Conservation (phyloP, 2,329 filamentous ascomycete species). For the Reticulascus tulasneorum region DNA sequence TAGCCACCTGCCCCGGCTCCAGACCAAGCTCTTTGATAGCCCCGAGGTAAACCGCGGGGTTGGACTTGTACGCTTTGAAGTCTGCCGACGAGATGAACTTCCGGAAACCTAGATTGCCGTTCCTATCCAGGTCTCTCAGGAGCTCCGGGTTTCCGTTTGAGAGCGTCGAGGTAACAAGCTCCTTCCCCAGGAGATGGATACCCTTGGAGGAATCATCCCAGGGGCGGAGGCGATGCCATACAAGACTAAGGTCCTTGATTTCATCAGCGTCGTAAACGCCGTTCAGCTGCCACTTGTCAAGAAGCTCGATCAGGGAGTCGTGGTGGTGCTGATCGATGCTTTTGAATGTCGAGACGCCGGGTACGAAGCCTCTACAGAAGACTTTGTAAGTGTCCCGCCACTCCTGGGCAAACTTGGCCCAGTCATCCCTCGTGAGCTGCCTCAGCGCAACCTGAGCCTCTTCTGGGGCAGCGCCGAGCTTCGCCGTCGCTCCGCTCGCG, state of each 20-base stretch:
- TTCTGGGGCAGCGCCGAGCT: slow-evolving; percentile 36
- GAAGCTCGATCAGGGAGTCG: slow-evolving; percentile 55
- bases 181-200: slow-evolving; percentile 47
- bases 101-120: slow-evolving; percentile 59
- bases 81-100: slow-evolving; percentile 63
- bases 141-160: slow-evolving; percentile 71
- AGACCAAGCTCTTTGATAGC: slow-evolving; percentile 57
- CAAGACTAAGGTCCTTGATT: slow-evolving; percentile 57
- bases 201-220: slow-evolving; percentile 63
- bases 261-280: slow-evolving; percentile 64
- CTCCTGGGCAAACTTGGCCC: slow-evolving; percentile 62
- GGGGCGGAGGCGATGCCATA: slow-evolving; percentile 69
- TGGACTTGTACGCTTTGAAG: slow-evolving; percentile 73
- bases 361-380: slow-evolving; percentile 55
- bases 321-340: slow-evolving; percentile 70
- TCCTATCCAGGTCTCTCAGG: slow-evolving; percentile 59
- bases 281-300: slow-evolving; percentile 51
- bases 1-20: slow-evolving; percentile 58
- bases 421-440: slow-evolving; percentile 52
- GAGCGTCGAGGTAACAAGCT: slow-evolving; percentile 60
- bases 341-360: slow-evolving; percentile 50
- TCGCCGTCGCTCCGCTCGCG: slow-evolving; percentile 41
- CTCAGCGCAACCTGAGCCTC: slow-evolving; percentile 38
- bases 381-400: slow-evolving; percentile 63
- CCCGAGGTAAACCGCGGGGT: slow-evolving; percentile 63